Conservation (phyloP, 2,329 filamentous ascomycete genomes). For the Colletotrichum simmondsii region DNA sequence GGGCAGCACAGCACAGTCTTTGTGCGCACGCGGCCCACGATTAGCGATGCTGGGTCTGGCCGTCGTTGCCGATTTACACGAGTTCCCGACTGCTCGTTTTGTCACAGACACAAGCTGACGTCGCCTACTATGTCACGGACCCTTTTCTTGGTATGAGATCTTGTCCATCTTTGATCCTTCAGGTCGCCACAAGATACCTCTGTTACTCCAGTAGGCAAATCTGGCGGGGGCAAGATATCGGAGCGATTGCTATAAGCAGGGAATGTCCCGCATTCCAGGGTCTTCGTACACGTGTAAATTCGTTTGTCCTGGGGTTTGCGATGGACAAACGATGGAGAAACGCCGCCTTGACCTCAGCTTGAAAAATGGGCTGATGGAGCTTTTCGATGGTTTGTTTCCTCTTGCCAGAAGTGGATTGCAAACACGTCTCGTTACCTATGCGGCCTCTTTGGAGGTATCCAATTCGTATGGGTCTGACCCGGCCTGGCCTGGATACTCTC, state of each 20-base stretch:
- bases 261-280: neutral
- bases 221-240: neutral
- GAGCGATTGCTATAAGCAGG: neutral
- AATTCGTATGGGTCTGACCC: neutral
- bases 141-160: neutral
- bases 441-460: neutral
- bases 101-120: neutral
- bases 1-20: neutral
- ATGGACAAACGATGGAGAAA: conserved; percentile 20
- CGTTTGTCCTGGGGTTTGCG: neutral
- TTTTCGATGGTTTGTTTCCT: neutral
- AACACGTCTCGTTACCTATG: neutral
- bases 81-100: too few species aligned
- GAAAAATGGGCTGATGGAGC: conserved; percentile 29
- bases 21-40: neutral
- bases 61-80: neutral
- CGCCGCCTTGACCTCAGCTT: conserved; percentile 29
- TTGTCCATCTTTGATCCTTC: neutral
- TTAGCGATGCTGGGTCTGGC: neutral
- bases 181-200: neutral
- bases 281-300: neutral
- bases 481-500: neutral
- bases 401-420: neutral
- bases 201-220: neutral
- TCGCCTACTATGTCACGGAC: neutral